Base-by-base conservation (phyloP, 2,329 filamentous ascomycete species). In the Trichophyton schoenleinii region DNA sequence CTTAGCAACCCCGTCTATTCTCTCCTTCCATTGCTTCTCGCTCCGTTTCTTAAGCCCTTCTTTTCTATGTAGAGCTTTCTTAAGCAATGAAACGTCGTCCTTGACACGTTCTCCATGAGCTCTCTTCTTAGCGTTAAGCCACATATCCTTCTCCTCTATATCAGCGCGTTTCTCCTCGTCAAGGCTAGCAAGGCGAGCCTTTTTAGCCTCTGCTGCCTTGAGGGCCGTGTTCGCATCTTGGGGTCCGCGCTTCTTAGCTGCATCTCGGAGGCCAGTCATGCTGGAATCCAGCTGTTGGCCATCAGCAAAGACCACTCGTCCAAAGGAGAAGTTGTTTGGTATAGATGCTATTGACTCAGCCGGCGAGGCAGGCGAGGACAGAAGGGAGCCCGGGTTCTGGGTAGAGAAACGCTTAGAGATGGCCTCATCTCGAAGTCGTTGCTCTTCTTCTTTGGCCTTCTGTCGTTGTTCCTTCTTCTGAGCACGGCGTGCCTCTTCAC, bases 41-140 rank as follows among this genome's bases (percentile, higher is more conserved):
- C 89, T 95, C 83, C 94, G 95, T 75, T 86, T 87, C 83, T 96
- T 97, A 59, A 83, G 79, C 67, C 86, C 84, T 69, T 96, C 90
- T 78, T 96, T 95, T 67, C 92, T 86, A 81, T 96, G 96, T 66
- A 97, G 79, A 0, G 91, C 88, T 80, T 96, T 96, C 80, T 96
- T 96, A 31, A 99, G 81, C 61, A 96, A 77, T 53, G 83, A 84
- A 65, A 90, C 89, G 72, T 96, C 90, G 70, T 97, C 91, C 63
- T 85, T 85, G 38, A 96, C 87, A 71, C 89, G 88, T 70, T 96
- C 91, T 57, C 94, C 94, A 72, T 95, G 89, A 1, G 87, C 90
- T 25, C 88, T 85, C 74, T 90, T 89, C 74, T 92, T 87, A 1
- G 94, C 94, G 57, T 88, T 92, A 63, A 96, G 80, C 94, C 94